A percentile compares a stretch with the other conserved stretches of the same genome.
Conservation (phyloP, 495 filamentous ascomycete species). For the Apiosordaria backusii region DNA sequence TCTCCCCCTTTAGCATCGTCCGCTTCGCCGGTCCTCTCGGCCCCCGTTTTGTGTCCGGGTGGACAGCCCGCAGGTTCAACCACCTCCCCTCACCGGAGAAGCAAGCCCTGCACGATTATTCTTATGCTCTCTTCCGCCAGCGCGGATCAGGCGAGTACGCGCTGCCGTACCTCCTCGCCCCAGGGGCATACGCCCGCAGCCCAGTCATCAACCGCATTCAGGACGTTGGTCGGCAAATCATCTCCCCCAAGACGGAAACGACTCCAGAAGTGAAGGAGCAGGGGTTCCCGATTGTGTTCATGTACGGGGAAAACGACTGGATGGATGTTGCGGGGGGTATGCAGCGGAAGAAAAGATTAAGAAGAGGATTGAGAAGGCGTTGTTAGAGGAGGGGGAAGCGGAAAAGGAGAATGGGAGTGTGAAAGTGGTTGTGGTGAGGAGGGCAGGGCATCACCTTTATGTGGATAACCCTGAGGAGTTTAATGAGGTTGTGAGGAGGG, state of each 20-base stretch:
- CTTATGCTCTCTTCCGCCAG: slow-evolving; percentile 91
- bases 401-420: slow-evolving; percentile 69
- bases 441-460: slow-evolving; percentile 91
- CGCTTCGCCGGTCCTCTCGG: slow-evolving; percentile 89
- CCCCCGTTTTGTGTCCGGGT: slow-evolving; percentile 87
- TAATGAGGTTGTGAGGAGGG: slow-evolving; percentile 67
- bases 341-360: slow-evolving; percentile 77
- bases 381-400: slow-evolving; percentile 64
- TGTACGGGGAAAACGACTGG: slow-evolving; percentile 98
- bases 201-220: slow-evolving; percentile 84
- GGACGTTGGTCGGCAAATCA: slow-evolving; percentile 69
- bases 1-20: slow-evolving; percentile 88
- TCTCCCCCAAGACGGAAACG: slow-evolving; percentile 37
- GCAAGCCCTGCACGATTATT: slow-evolving; percentile 82
- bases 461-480: slow-evolving; percentile 88
- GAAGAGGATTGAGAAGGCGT: slow-evolving; percentile 55
- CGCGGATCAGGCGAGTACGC: slow-evolving; percentile 94
- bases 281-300: slow-evolving; percentile 79
- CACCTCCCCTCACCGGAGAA: slow-evolving; percentile 80
- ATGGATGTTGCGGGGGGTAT: slow-evolving; percentile 91
- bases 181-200: slow-evolving; percentile 85
- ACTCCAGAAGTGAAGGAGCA: slow-evolving; percentile 52
- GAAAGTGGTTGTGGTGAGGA: slow-evolving; percentile 78
- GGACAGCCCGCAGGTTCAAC: slow-evolving; percentile 88
- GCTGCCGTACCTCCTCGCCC: slow-evolving; percentile 86